Evolutionary conservation across 495 filamentous ascomycete species (phyloP), one percentile per base, ranked within the genome.

Genomic region (Tuber borchii): DNA sequence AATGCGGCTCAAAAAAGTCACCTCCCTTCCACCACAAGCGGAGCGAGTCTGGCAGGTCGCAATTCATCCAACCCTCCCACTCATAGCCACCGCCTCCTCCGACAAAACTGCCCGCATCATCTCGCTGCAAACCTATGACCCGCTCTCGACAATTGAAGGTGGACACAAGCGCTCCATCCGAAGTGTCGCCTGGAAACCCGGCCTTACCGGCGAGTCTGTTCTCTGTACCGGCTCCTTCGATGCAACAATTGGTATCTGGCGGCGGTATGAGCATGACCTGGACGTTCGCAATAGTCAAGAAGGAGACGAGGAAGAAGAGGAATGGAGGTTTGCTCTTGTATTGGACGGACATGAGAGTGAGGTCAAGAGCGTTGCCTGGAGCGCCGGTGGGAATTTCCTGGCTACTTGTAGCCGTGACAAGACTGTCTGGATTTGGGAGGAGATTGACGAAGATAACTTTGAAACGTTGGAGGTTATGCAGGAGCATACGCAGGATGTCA

Each of bases 341-440:
- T 87, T 99, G 0, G 95, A 97, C 78, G 95, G 95, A 0, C 95
- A 98, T 80, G 95, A 97, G 70, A 92, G 91, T 73, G 95, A 99
- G 83, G 90, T 99, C 80, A 99, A 99, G 83, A 88, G 87, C 40
- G 88, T 97, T 3, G 88, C 91, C 20, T 99, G 93, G 89, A 91
- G 89, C 3, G 88, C 93, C 0, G 90, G 90, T 0, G 93, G 93
- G 0, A 90, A 91, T 83, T 89, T 91, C 74, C 88, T 99, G 6
- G 95, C 95, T 9, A 97, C 94, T 0, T 98, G 94, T 82, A 90
- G 89, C 37, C 87, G 95, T 17, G 95, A 99, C 84, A 97, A 97
- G 85, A 91, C 89, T 37, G 92, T 99, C n/a, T 99, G 95, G 95
- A 91, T 99, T 71, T 99, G 95, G 95, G 95, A 99, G 84, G 94